Evolutionary conservation across 495 filamentous ascomycete species (phyloP), one percentile per base, ranked within the genome.

Genomic region (Schizothecium vesticola): DNA sequence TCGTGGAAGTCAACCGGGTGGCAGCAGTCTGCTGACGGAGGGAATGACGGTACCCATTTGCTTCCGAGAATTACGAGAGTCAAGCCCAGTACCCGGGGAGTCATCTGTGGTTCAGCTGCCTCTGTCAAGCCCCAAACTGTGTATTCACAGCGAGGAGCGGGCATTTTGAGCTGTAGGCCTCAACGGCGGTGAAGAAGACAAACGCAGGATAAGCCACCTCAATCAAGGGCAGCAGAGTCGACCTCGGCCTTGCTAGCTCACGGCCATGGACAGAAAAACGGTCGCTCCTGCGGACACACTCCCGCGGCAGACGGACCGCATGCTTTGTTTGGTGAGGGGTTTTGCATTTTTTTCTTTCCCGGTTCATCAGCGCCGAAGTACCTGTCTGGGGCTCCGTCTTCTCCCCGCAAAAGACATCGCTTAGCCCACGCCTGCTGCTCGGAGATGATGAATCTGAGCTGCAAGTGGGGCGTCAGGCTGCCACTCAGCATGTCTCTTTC

Each of bases 401-500:
- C 19, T n/a, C 36, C 16, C n/a, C 5, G 19, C 43, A 51, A n/a
- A n/a, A n/a, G 31, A 51, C 43, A n/a, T n/a, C 43, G n/a, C 6
- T 7, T 5, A 19, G 16, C 36, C 36, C 36, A 51, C 43, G 43
- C 8, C 43, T n/a, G 43, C 43, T 7, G 13, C 19, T 51, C 43
- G 43, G 43, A 51, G 43, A 51, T 51, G 43, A 51, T 8, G 16
- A n/a, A 51, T n/a, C 43, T n/a, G 43, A 51, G 43, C 43, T 51
- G 43, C 43, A 51, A 51, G 19, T 6, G 43, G n/a, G 43, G 6
- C 43, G 43, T 51, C 19, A 51, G 43, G 5, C 43, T 51, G 12
- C 31, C 13, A 28, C 21, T 3, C 24, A 51, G n/a, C 57, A 55
- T 43, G 59, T 71, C 71, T 68, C 69, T 24, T n/a, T 64, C 19